Base-by-base conservation (phyloP, 306 rosid genomes). In the Hippophae rhamnoides region DNA sequence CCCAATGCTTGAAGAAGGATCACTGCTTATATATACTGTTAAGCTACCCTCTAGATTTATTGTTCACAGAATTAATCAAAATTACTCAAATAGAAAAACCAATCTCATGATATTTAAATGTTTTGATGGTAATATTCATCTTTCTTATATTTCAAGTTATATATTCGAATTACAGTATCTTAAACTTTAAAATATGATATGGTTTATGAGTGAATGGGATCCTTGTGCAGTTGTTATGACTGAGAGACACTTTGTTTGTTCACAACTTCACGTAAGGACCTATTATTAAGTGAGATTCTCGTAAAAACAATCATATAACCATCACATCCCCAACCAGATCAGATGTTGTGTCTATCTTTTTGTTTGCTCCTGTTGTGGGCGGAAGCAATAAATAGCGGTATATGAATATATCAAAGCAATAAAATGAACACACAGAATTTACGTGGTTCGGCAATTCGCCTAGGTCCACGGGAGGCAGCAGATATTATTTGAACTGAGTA, bases 331-430 rank as follows among this genome's bases (percentile, higher is more conserved):
- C 31, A 58, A 43, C 1, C 14, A 44, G 6, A 23, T 5, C 7
- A 46, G 14, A 13, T 12, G 26, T 12, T 49, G 53, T 18, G 53
- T 26, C 25, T 47, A 31, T 60, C 52, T 25, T 50, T 60, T 26
- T 60, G 64, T 60, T 60, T 41, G 9, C 11, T 26, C 47, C 54
- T 7, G n/a, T n/a, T n/a, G n/a, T n/a, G n/a, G n/a, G n/a, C n/a
- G n/a, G n/a, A n/a, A n/a, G n/a, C n/a, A n/a, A n/a, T n/a, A n/a
- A n/a, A n/a, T n/a, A n/a, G n/a, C n/a, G n/a, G n/a, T n/a, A n/a
- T n/a, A n/a, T n/a, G n/a, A n/a, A n/a, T n/a, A n/a, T n/a, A n/a
- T n/a, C n/a, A n/a, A n/a, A n/a, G n/a, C n/a, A n/a, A n/a, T n/a
- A n/a, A n/a, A n/a, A n/a, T n/a, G n/a, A n/a, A n/a, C n/a, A n/a